phyloP scores from a whole-genome alignment of 495 filamentous ascomycete genomes.

The Hypoxylon crocopeplum region DNA sequence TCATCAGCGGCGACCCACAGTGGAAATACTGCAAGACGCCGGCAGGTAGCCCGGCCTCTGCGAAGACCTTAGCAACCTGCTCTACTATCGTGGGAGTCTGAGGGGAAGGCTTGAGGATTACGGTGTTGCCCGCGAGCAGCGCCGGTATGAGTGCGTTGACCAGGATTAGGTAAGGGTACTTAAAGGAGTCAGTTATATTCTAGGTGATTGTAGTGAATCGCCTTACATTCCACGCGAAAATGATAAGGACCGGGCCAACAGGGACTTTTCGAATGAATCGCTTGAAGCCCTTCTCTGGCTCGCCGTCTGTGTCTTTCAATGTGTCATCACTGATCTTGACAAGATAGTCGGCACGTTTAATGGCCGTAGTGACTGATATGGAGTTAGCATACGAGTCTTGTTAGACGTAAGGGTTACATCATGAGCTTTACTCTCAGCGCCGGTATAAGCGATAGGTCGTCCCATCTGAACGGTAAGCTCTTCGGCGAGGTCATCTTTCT shows the following conservation, averaged over 20 bases:
- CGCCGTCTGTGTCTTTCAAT: constrained; percentile 76
- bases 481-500: constrained; percentile 78
- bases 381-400: constrained; percentile 2
- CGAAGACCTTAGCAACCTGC: constrained; percentile 76
- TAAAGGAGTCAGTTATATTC: constrained; percentile 10
- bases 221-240: constrained; percentile 95
- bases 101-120: constrained; percentile 91
- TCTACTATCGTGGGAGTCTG: constrained; percentile 92
- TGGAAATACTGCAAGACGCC: constrained; percentile 91
- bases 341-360: constrained; percentile 80
- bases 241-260: constrained; percentile 80
- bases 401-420: not conserved
- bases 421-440: constrained; percentile 62
- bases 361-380: constrained; percentile 69
- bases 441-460: constrained; percentile 83
- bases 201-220: not conserved
- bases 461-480: constrained; percentile 96
- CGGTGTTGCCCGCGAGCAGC: constrained; percentile 82
- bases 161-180: constrained; percentile 93
- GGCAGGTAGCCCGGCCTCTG: constrained; percentile 75
- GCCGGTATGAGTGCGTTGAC: constrained; percentile 91
- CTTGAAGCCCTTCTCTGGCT: constrained; percentile 84
- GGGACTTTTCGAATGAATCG: constrained; percentile 86
- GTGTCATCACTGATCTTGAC: constrained; percentile 77
- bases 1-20: constrained; percentile 71